phyloP scores from a whole-genome alignment of 805 yeast genomes.

The Clavispora asparagi region DNA sequence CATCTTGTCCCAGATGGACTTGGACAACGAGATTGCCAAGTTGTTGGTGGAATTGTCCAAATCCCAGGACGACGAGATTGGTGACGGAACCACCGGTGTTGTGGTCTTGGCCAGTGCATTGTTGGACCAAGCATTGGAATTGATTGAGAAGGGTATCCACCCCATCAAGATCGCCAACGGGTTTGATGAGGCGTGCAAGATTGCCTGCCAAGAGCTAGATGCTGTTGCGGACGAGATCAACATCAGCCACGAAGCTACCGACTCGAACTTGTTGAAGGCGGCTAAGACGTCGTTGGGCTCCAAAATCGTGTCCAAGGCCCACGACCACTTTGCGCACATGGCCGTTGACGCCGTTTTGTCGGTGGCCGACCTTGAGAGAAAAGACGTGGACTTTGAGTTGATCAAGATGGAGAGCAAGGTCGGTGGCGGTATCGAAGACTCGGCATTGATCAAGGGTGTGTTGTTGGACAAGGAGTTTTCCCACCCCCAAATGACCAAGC shows the following conservation, averaged over 20 bases:
- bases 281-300: conserved; percentile 94
- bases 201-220: conserved; percentile 78
- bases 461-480: conserved; percentile 94
- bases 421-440: conserved; percentile 89
- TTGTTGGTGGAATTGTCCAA: conserved; percentile 86
- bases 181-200: conserved; percentile 92
- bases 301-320: conserved; percentile 90
- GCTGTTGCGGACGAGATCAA: conserved; percentile 62
- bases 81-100: conserved; percentile 99
- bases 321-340: conserved; percentile 90
- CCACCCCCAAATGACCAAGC: conserved; percentile 96
- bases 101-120: conserved; percentile 94
- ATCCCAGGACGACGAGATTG: conserved; percentile 97
- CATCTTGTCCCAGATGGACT: conserved; percentile 89
- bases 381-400: conserved; percentile 95
- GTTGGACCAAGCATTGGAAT: conserved; percentile 88
- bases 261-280: conserved; percentile 71
- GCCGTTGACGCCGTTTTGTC: conserved; percentile 94
- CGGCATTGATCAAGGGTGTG: conserved; percentile 83
- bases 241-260: conserved; percentile 42
- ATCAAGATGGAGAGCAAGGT: conserved; percentile 93
- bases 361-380: conserved; percentile 87
- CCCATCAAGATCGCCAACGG: conserved; percentile 97
- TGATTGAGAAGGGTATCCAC: conserved; percentile 95
- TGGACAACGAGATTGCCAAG: conserved; percentile 94